Evolutionary conservation across 352 stramenopile species (phyloP).

Genomic region (Pythium grandisporangium): DNA sequence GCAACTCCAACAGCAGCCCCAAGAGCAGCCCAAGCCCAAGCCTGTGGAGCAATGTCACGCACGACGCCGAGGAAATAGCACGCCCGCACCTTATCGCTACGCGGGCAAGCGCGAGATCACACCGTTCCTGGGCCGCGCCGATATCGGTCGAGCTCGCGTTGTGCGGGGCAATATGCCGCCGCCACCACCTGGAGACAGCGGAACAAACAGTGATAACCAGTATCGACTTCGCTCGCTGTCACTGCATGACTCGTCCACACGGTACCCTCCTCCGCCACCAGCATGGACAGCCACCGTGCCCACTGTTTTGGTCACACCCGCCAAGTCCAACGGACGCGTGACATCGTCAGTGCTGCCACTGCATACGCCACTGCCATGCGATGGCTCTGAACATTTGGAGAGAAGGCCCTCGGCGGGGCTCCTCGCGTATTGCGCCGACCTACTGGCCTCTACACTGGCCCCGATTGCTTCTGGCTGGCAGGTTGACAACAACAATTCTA

Average conservation of each 20-base stretch:
- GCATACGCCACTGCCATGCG: not conserved
- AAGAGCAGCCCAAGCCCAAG: not conserved
- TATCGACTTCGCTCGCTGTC: too few relatives aligned
- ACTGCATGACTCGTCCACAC: too few relatives aligned
- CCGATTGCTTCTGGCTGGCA: conserved; percentile 10
- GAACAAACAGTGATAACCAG: too few relatives aligned
- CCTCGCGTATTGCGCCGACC: conserved; percentile 32
- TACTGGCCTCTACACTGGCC: conserved; percentile 16
- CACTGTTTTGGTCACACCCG: too few relatives aligned
- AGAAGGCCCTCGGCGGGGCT: conserved; percentile 20
- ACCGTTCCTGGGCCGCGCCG: too few relatives aligned
- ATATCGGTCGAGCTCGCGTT: too few relatives aligned
- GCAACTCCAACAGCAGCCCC: conserved; percentile 1
- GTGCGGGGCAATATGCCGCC: too few relatives aligned
- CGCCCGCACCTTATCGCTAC: not conserved
- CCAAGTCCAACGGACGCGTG: not conserved
- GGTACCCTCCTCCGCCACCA: too few relatives aligned
- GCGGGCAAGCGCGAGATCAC: too few relatives aligned
- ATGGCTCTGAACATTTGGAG: not conserved
- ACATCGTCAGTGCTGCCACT: not conserved
- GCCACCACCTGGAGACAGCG: too few relatives aligned
- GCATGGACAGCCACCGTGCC: too few relatives aligned
- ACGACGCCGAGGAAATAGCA: not conserved
- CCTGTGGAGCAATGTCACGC: not conserved
- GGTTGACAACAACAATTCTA: too few relatives aligned